A percentile compares a stretch with the other conserved stretches of the same genome.
Evolutionary conservation across 257 asterid genomes (phyloP).

Genomic region (Linaria vulgaris): DNA sequence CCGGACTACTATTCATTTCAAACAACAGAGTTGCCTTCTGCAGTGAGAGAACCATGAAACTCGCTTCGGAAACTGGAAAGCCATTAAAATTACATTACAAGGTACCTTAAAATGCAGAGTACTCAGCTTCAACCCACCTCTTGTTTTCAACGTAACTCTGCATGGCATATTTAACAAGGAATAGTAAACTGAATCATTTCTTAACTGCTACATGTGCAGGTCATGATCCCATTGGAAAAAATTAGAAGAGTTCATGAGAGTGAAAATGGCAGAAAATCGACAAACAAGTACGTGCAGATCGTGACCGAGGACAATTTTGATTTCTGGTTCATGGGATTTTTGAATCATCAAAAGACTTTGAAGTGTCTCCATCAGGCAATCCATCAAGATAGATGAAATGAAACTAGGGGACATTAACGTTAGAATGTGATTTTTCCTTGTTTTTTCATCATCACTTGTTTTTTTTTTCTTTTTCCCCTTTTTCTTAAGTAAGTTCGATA

Average conservation of each 20-base stretch:
- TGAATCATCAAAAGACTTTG: slow-evolving; percentile 38
- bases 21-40: slow-evolving; percentile 40
- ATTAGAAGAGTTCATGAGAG: slow-evolving; percentile 33
- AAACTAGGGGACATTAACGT: too few species aligned
- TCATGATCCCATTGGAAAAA: slow-evolving; percentile 37
- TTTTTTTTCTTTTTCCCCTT: slow-evolving; percentile 15
- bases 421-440: too few species aligned
- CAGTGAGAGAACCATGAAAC: slow-evolving; percentile 37
- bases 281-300: slow-evolving; percentile 41
- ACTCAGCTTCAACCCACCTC: not conserved
- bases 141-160: not conserved
- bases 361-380: slow-evolving; percentile 34
- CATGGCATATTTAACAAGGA: not conserved
- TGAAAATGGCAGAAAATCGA: slow-evolving; percentile 35
- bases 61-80: slow-evolving; percentile 3
- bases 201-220: slow-evolving; percentile 27
- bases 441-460: too few species aligned
- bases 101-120: slow-evolving; percentile 14
- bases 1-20: slow-evolving; percentile 42
- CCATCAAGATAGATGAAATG: slow-evolving; percentile 15
- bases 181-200: slow-evolving; percentile 6
- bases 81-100: slow-evolving; percentile 33
- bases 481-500: too few species aligned
- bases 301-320: slow-evolving; percentile 45
- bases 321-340: slow-evolving; percentile 56